These are phyloP conservation scores for Apiospora hydei DNA, from an alignment of 2,329 filamentous ascomycete genomes.

Conservation along the genomic window DNA sequence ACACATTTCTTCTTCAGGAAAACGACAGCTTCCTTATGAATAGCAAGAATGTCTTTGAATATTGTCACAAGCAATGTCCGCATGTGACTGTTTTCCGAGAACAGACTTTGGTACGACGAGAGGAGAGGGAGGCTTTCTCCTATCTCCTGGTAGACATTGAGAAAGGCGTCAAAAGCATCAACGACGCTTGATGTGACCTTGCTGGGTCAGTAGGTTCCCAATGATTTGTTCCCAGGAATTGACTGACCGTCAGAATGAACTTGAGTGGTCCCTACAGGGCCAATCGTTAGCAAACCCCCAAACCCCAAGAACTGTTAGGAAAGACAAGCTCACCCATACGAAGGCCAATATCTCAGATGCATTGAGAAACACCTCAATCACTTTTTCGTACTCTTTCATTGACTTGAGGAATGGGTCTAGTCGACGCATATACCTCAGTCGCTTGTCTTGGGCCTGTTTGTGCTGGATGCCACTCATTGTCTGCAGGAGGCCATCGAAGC, in stretches of 20 bases:
- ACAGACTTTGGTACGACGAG: neutral
- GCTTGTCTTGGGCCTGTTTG: neutral
- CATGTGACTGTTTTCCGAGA: conserved; percentile 1
- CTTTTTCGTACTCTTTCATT: conserved; percentile 1
- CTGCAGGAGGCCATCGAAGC: neutral
- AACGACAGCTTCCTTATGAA: neutral
- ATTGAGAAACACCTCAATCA: neutral
- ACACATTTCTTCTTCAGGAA: conserved; percentile 1
- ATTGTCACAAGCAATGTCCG: neutral
- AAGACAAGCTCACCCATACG: neutral
- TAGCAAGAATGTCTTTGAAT: neutral
- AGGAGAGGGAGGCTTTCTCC: neutral
- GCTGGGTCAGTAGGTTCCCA: neutral
- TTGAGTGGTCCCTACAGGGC: neutral
- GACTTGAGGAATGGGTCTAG: conserved; percentile 1
- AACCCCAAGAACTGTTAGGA: neutral
- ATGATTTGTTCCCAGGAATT: neutral
- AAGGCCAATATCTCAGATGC: neutral
- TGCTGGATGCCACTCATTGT: neutral
- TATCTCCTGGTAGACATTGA: neutral
- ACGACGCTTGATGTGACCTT: neutral
- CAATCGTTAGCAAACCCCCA: neutral
- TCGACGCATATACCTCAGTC: neutral
- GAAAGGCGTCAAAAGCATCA: conserved; percentile 9
- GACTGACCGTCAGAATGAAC: neutral